Percentiles rank a stretch among this genome's conserved stretches.
Conservation (phyloP, 2,329 filamentous ascomycete genomes). For the Colletotrichum truncatum region DNA sequence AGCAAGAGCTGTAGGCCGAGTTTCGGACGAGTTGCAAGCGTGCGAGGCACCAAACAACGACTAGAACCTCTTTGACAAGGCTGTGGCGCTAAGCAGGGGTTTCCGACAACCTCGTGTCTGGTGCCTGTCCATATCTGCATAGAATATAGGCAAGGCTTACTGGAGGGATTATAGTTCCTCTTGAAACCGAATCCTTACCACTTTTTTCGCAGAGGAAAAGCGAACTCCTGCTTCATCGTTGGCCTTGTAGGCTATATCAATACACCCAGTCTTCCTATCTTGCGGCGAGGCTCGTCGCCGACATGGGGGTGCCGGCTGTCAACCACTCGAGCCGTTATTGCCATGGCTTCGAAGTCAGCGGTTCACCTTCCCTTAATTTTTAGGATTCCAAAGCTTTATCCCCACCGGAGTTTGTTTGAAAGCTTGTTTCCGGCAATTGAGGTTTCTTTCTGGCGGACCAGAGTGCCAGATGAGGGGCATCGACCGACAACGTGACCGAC, state of each 20-base stretch:
- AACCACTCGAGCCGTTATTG: neutral
- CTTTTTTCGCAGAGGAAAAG: neutral
- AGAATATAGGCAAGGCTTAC: constrained; percentile 33
- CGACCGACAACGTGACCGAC: neutral
- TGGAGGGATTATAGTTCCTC: constrained; percentile 30
- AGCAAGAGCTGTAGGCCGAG: neutral
- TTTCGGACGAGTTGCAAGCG: constrained; percentile 13
- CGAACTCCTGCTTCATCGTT: neutral
- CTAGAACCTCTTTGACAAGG: neutral
- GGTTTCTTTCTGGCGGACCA: constrained; percentile 5
- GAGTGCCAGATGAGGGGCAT: neutral
- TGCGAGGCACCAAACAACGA: neutral
- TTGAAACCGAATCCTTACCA: constrained; percentile 11
- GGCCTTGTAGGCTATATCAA: neutral
- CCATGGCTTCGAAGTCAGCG: neutral
- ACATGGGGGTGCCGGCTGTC: neutral
- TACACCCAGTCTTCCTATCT: neutral
- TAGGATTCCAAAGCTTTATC: neutral
- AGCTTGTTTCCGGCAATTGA: constrained; percentile 22
- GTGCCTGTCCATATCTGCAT: constrained; percentile 33
- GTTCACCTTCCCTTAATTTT: neutral
- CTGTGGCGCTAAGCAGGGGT: constrained; percentile 30
- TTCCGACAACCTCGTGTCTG: constrained; percentile 18
- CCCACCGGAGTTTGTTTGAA: neutral
- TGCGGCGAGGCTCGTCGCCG: neutral